Evolutionary conservation across 306 rosid genomes (phyloP), one percentile per base, ranked within the genome.

Genomic region (Potentilla sterilis): DNA sequence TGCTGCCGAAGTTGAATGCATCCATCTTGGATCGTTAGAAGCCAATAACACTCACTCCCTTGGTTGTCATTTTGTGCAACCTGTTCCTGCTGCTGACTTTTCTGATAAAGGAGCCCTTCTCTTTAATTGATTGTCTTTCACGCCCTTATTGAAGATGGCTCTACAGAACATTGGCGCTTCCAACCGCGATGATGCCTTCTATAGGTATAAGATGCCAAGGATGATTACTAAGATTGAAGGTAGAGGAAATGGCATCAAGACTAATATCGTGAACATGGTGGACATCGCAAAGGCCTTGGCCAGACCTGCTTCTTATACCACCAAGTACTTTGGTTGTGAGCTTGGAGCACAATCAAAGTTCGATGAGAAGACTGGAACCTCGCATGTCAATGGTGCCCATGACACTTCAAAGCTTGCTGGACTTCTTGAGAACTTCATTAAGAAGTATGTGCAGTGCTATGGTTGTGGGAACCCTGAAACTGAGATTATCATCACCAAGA

Each of bases 151-250:
- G 75, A 78, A 70, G 78, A 89, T 91, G 97, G 95, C 92, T 14
- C 76, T 91, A 51, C 93, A 89, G 79, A 91, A 91, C 59, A 91
- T 91, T 75, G 97, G 97, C 82, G 95, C 96, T 54, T 79, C 87
- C 3, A 91, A 91, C 79, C 88, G 91, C 6, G 95, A 91, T 65
- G 95, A 91, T 88, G 95, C 95, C 90, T 91, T 91, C 86, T 91
- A 91, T 22, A 82, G 97, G 91, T 91, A 89, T 72, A 89, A 91
- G 87, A 91, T 91, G 97, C 97, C 97, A n/a, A 88, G n/a, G 74
- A 89, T 89, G 97, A 74, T 91, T 10, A 91, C 97, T 5, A 91
- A 87, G 80, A 91, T 91, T 58, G 93, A 91, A 79, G 95, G 97
- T 34, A 85, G 95, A 69, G 97, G 97, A 49, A 91, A 91, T 79